phyloP scores from a whole-genome alignment of 805 yeast species.

The Yarrowia hollandica region DNA sequence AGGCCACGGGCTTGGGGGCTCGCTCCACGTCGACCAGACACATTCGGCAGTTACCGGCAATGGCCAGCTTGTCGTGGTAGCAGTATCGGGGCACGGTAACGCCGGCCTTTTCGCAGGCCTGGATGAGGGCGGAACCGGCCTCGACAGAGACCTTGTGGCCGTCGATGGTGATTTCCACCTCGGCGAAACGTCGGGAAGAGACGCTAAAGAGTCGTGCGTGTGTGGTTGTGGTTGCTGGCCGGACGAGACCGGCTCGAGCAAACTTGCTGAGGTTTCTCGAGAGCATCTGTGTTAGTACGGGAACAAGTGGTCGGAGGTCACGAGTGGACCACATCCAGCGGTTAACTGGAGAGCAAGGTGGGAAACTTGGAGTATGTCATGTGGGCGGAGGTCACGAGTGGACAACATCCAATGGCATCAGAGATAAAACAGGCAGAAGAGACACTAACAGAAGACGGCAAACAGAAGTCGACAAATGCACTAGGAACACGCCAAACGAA shows the following conservation, averaged over 20 bases:
- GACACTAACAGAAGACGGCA: too few species aligned
- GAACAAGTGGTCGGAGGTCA: background rate
- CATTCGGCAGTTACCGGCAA: constrained; percentile 94
- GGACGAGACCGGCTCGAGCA: constrained; percentile 29
- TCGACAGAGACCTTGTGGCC: constrained; percentile 75
- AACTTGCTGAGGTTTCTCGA: constrained; percentile 30
- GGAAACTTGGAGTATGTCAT: too few species aligned
- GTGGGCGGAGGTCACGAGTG: too few species aligned
- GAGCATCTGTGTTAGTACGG: constrained; percentile 28
- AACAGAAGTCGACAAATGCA: too few species aligned
- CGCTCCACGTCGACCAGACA: constrained; percentile 86
- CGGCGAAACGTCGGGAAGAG: constrained; percentile 47
- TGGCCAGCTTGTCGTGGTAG: constrained; percentile 85
- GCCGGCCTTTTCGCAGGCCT: constrained; percentile 90
- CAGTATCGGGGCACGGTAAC: constrained; percentile 86
- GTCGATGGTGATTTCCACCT: constrained; percentile 59
- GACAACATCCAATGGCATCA: too few species aligned
- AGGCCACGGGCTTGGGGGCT: constrained; percentile 86
- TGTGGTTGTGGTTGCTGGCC: constrained; percentile 20
- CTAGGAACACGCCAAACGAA: too few species aligned
- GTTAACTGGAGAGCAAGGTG: too few species aligned
- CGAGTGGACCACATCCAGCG: background rate
- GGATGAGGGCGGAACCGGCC: constrained; percentile 84
- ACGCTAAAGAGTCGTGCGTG: constrained; percentile 40
- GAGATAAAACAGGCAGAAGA: too few species aligned